phyloP scores from a whole-genome alignment of 805 yeast genomes.

The Kodamaea nitidulidarum region DNA sequence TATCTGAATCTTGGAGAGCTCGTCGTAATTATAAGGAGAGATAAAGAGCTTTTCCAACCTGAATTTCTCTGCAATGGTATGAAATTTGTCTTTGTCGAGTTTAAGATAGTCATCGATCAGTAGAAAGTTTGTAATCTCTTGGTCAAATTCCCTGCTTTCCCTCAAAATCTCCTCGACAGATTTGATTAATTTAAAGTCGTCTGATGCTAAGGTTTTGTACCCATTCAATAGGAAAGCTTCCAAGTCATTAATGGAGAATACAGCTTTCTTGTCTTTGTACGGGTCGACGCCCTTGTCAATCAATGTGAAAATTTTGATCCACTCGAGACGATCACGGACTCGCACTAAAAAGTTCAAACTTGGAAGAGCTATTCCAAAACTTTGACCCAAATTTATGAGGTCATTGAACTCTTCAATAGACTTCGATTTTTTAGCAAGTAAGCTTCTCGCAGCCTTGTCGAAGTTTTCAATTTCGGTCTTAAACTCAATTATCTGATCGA shows the following conservation, averaged over 20 bases:
- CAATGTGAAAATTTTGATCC: constrained; percentile 30
- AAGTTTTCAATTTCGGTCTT: constrained; percentile 49
- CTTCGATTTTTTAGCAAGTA: constrained; percentile 30
- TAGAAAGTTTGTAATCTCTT: constrained; percentile 16
- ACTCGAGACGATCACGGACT: constrained; percentile 30
- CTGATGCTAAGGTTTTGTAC: constrained; percentile 17
- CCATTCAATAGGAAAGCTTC: constrained; percentile 27
- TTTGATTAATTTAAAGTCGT: constrained; percentile 28
- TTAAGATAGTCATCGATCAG: constrained; percentile 16
- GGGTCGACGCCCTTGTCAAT: constrained; percentile 41
- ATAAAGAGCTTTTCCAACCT: constrained; percentile 21
- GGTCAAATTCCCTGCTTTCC: constrained; percentile 24
- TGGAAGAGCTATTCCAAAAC: constrained; percentile 55
- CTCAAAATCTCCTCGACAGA: constrained; percentile 26
- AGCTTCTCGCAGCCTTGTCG: constrained; percentile 42
- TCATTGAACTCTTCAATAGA: constrained; percentile 46
- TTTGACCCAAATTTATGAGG: constrained; percentile 53
- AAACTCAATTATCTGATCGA: constrained; percentile 54
- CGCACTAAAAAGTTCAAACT: constrained; percentile 38
- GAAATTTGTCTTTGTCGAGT: constrained; percentile 22
- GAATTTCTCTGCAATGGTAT: constrained; percentile 23
- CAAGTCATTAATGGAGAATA: constrained; percentile 30
- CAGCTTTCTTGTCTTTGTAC: constrained; percentile 30
- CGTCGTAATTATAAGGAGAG: constrained; percentile 22
- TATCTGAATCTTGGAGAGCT: constrained; percentile 25